Base-by-base conservation (phyloP, 2,329 filamentous ascomycete genomes). In the Fusarium torulosum region DNA sequence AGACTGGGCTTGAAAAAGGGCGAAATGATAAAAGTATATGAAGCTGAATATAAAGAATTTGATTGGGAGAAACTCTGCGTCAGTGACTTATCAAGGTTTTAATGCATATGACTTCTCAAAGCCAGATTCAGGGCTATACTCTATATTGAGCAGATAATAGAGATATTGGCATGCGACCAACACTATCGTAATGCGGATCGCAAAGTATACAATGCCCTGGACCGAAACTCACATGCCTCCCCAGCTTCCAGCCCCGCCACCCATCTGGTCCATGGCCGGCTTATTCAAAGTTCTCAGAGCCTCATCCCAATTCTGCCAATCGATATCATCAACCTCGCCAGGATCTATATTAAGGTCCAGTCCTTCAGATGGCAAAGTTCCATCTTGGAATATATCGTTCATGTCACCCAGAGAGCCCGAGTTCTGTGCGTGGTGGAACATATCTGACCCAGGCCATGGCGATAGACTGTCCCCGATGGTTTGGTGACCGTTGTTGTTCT, bases 221-320 rank as follows among this genome's bases (percentile, higher is more conserved):
- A 11, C 9, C 9, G 15, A 41, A 21, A 11, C 14, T 66, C 31
- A 66, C 61, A 69, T 69, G 8, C 66, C 66, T 21, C 66, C 66
- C 66, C 66, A 68, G 27, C 66, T 69, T 13, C 66, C 59, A 11
- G 63, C 38, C 11, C 63, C 66, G 5, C 25, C 40, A 6, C 51
- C 43, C 43, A 40, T 23, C 25, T 54, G 59, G 17, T 27, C 47
- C n/a, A 59, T 54, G 8, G 47, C 21, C 11, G 53, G 51, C 11
- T 35, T 60, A 19, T 27, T 53, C 11, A 69, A 29, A 7, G 13
- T 33, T 14, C 33, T 67, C 15, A 69, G 44, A 6, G 66, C 43
- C 15, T 70, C 66, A 31, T 64, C 62, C 66, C 66, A 69, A 38
- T 70, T 63, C 29, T 63, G 52, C 66, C 66, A 69, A 9, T 69